These are phyloP conservation scores for Hypocrella siamensis DNA, from an alignment of 2,329 filamentous ascomycete species.

Conservation along the genomic window DNA sequence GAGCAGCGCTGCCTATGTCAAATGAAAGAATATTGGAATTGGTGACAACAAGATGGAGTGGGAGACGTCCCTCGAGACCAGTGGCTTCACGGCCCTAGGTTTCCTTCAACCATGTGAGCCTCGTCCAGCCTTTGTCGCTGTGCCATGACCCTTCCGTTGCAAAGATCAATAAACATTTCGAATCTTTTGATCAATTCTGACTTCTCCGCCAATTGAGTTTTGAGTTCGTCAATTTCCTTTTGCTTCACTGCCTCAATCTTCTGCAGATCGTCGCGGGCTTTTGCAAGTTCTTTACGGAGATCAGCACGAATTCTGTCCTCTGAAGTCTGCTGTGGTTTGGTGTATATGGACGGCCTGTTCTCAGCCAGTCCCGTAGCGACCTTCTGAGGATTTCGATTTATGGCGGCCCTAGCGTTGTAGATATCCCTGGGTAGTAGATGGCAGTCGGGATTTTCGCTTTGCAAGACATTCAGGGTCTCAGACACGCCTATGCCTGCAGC, in stretches of 20 bases:
- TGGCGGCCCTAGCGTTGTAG: constrained; percentile 51
- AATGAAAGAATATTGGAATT: too few relatives aligned
- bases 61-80: too few relatives aligned
- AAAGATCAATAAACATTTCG: constrained; percentile 56
- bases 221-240: constrained; percentile 42
- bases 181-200: constrained; percentile 46
- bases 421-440: constrained; percentile 49
- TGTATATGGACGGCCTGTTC: constrained; percentile 48
- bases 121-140: constrained; percentile 36
- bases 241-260: constrained; percentile 38
- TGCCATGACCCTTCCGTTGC: constrained; percentile 50
- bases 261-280: constrained; percentile 38
- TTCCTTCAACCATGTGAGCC: constrained; percentile 11
- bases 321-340: constrained; percentile 45
- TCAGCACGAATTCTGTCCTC: constrained; percentile 50
- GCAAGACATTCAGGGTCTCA: constrained; percentile 50
- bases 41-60: too few relatives aligned
- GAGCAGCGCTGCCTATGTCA: too few relatives aligned
- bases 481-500: constrained; percentile 43
- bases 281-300: constrained; percentile 42
- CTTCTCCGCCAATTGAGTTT: constrained; percentile 45
- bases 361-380: constrained; percentile 44
- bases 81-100: constrained; percentile 8
- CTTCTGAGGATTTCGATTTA: constrained; percentile 49
- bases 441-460: constrained; percentile 46